Evolutionary conservation across 495 filamentous ascomycete species (phyloP).

Genomic region (Penicillium bovifimosum): DNA sequence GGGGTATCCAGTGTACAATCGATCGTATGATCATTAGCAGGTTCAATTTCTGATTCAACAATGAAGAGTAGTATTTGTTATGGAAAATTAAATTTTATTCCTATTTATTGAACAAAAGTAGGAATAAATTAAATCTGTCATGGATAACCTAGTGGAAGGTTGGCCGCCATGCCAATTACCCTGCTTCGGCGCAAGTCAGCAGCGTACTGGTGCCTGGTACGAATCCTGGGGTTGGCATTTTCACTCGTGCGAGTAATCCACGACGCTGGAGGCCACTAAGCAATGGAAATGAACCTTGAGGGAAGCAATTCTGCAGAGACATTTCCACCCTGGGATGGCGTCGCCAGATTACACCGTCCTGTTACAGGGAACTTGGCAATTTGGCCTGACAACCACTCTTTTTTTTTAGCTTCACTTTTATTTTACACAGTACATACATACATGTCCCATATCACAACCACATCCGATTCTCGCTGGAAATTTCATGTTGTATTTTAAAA

Average conservation of each 20-base stretch:
- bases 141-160: slow-evolving; percentile 45
- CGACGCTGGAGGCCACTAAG: slow-evolving; percentile 54
- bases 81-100: too few species aligned
- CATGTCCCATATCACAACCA: too few species aligned
- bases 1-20: too few species aligned
- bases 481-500: too few species aligned
- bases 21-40: too few species aligned
- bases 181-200: slow-evolving; percentile 41
- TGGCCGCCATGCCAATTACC: slow-evolving; percentile 37
- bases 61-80: too few species aligned
- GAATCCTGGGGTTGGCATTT: slow-evolving; percentile 52
- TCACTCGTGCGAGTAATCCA: slow-evolving; percentile 57
- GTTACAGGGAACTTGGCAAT: slow-evolving; percentile 41
- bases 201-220: slow-evolving; percentile 54
- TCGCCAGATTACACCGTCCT: slow-evolving; percentile 51
- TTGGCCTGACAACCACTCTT: slow-evolving; percentile 35
- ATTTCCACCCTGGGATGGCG: slow-evolving; percentile 57
- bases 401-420: slow-evolving; percentile 10
- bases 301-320: slow-evolving; percentile 63
- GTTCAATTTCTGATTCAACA: too few species aligned
- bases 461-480: too few species aligned
- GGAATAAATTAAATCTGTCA: slow-evolving; percentile 32
- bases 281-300: slow-evolving; percentile 59
- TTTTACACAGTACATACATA: too few species aligned
- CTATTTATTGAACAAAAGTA: not conserved